A percentile compares a stretch with the other conserved stretches of the same genome.
Conservation (phyloP, 306 rosid species). For the Lagenaria siceraria region DNA sequence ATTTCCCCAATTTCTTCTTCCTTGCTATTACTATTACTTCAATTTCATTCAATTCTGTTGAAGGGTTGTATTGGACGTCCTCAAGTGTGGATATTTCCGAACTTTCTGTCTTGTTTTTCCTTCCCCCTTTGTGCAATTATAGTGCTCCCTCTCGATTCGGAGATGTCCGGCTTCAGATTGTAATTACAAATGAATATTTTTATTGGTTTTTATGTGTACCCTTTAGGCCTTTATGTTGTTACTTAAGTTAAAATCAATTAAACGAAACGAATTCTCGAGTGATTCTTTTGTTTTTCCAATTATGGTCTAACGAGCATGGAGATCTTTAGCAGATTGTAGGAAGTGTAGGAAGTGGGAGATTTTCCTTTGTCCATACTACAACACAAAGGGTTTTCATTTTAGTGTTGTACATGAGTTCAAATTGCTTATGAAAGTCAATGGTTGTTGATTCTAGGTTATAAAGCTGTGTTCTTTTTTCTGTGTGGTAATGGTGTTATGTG, state of each 20-base stretch:
- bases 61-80: background rate
- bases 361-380: background rate
- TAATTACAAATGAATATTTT: background rate
- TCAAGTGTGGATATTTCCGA: background rate
- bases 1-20: background rate
- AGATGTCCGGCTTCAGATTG: background rate
- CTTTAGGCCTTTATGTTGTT: background rate
- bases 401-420: background rate
- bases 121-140: background rate
- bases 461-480: background rate
- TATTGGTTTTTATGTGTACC: background rate
- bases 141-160: background rate
- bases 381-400: background rate
- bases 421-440: background rate
- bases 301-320: background rate
- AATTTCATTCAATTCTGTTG: background rate
- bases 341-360: background rate
- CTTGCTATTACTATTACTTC: background rate
- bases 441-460: background rate
- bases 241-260: background rate
- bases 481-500: background rate
- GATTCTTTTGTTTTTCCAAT: background rate
- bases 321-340: background rate
- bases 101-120: background rate
- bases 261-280: background rate